phyloP scores from a whole-genome alignment of 2,329 filamentous ascomycete species.

The Sporothrix globosa region DNA sequence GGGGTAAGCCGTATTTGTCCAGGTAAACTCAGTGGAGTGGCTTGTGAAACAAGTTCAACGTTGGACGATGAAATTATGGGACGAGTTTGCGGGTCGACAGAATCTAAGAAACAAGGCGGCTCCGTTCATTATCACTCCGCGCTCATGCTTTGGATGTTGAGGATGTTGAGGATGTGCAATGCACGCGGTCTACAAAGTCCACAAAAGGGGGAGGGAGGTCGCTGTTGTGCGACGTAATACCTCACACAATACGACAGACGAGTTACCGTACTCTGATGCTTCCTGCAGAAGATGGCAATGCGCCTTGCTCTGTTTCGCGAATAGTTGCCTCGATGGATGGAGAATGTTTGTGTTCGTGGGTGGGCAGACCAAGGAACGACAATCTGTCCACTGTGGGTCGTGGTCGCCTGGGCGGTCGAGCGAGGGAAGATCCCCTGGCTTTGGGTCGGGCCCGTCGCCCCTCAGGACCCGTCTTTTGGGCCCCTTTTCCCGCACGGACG shows the following conservation, averaged over 20 bases:
- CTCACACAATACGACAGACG: not conserved
- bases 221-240: not conserved
- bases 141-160: not conserved
- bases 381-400: not conserved
- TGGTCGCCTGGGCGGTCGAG: no score
- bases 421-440: not conserved
- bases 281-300: not conserved
- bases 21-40: no score
- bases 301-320: not conserved
- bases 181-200: no score
- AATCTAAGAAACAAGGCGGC: not conserved
- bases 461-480: no score
- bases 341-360: not conserved
- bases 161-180: not conserved
- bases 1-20: no score
- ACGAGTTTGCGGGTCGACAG: not conserved
- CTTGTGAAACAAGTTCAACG: not conserved
- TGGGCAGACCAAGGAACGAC: not conserved
- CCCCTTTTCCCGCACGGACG: not conserved
- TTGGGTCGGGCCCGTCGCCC: no score
- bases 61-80: not conserved
- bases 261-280: not conserved
- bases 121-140: not conserved
- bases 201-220: no score
- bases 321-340: conserved; percentile 21